Percentiles rank a stretch among this genome's conserved stretches.
phyloP scores from a whole-genome alignment of 495 filamentous ascomycete species.

The Hypoxylon subgilvum region DNA sequence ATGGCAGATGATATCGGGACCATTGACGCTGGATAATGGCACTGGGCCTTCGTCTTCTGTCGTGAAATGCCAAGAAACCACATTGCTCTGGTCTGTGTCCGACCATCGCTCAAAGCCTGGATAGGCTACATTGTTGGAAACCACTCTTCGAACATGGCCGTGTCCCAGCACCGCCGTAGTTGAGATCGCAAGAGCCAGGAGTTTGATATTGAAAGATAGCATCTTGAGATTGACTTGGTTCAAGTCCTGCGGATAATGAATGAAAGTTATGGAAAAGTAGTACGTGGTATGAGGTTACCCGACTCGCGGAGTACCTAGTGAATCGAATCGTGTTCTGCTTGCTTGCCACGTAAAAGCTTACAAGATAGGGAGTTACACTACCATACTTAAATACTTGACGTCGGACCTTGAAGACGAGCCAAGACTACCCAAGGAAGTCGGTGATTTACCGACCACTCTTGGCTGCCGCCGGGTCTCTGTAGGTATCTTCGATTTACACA shows the following conservation, averaged over 20 bases:
- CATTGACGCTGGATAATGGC: constrained; percentile 44
- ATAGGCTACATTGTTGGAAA: constrained; percentile 57
- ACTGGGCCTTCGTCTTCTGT: constrained; percentile 61
- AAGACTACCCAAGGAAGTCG: too few relatives aligned
- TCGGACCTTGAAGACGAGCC: too few relatives aligned
- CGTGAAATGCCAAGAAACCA: constrained; percentile 54
- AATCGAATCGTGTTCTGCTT: too few relatives aligned
- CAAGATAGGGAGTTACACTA: too few relatives aligned
- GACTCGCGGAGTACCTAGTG: too few relatives aligned
- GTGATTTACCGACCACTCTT: too few relatives aligned
- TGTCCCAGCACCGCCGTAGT: constrained; percentile 58
- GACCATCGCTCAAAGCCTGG: constrained; percentile 46
- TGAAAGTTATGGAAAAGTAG: neutral
- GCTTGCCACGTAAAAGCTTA: too few relatives aligned
- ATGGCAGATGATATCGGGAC: constrained; percentile 52
- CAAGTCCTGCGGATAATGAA: too few relatives aligned
- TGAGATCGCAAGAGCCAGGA: constrained; percentile 51
- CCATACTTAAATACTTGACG: too few relatives aligned
- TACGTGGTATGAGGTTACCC: neutral
- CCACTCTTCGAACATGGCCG: constrained; percentile 59
- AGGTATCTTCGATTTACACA: too few relatives aligned
- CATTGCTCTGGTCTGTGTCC: constrained; percentile 46
- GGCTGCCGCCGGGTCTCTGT: too few relatives aligned
- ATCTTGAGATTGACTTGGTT: constrained; percentile 4
- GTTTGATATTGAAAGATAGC: constrained; percentile 21